phyloP scores from a whole-genome alignment of 768 basidiomycete genomes.

The Collybia nuda region DNA sequence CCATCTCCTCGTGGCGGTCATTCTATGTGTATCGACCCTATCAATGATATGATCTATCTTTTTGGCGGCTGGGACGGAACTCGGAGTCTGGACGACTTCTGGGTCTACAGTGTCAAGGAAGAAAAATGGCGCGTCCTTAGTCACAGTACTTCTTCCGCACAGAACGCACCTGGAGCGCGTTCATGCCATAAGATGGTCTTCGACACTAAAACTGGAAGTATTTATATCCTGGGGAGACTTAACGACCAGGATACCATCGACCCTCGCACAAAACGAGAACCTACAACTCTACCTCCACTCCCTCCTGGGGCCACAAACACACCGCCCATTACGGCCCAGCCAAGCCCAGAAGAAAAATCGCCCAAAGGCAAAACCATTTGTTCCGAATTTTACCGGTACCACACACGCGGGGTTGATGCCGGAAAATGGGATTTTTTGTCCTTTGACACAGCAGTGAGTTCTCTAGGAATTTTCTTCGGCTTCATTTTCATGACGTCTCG shows the following conservation, averaged over 20 bases:
- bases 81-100: slow-evolving; percentile 75
- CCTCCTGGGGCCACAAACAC: too few relatives aligned
- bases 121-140: slow-evolving; percentile 66
- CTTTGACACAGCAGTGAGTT: slow-evolving; percentile 62
- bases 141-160: slow-evolving; percentile 50
- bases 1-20: slow-evolving; percentile 76
- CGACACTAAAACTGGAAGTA: slow-evolving; percentile 64
- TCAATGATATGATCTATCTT: slow-evolving; percentile 64
- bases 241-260: slow-evolving; percentile 45
- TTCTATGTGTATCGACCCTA: slow-evolving; percentile 76
- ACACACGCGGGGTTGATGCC: slow-evolving; percentile 55
- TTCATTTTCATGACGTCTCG: slow-evolving; percentile 1
- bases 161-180: slow-evolving; percentile 67
- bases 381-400: slow-evolving; percentile 79
- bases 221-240: slow-evolving; percentile 74
- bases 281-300: too few relatives aligned
- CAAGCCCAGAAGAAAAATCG: slow-evolving; percentile 10
- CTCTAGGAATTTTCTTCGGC: neutral
- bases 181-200: slow-evolving; percentile 85
- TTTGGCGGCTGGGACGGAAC: slow-evolving; percentile 81
- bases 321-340: neutral
- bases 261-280: slow-evolving; percentile 20
- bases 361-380: slow-evolving; percentile 31
- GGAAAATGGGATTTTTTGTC: slow-evolving; percentile 76
- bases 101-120: slow-evolving; percentile 63